Conservation (phyloP, 305 asterid species). For the Andrographis paniculata region DNA sequence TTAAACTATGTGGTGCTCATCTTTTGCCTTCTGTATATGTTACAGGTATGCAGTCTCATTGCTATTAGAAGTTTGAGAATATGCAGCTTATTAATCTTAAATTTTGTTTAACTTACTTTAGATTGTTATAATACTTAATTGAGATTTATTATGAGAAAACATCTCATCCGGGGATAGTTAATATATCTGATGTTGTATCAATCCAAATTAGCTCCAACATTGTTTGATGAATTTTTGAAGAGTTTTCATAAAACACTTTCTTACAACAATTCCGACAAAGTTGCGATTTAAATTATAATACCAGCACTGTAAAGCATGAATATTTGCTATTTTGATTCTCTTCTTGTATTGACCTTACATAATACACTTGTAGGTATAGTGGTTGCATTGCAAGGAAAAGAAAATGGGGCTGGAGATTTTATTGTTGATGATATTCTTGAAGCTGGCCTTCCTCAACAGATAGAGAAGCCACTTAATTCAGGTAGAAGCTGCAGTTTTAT, state of each 20-base stretch:
- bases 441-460: slow-evolving; percentile 87
- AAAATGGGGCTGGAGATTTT: slow-evolving; percentile 74
- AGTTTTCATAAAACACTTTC: neutral
- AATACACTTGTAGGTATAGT: slow-evolving; percentile 51
- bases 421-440: slow-evolving; percentile 74
- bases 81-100: neutral
- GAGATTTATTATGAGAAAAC: slow-evolving; percentile 6
- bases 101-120: slow-evolving; percentile 7
- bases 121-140: slow-evolving; percentile 1
- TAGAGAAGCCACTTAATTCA: slow-evolving; percentile 47
- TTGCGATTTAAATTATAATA: neutral
- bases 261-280: no score
- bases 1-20: slow-evolving; percentile 56
- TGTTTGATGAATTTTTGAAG: neutral
- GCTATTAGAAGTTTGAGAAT: neutral
- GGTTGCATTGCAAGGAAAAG: slow-evolving; percentile 84
- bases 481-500: slow-evolving; percentile 31
- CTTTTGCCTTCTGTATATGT: slow-evolving; percentile 68
- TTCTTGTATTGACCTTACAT: slow-evolving; percentile 7
- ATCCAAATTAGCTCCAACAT: no score
- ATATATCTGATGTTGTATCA: no score
- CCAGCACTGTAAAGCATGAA: neutral
- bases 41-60: slow-evolving; percentile 42
- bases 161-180: neutral
- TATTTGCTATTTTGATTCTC: slow-evolving; percentile 1